These are phyloP conservation scores for Stachybotrys chlorohalonatus DNA, from an alignment of 2,329 filamentous ascomycete genomes.

Conservation along the genomic window DNA sequence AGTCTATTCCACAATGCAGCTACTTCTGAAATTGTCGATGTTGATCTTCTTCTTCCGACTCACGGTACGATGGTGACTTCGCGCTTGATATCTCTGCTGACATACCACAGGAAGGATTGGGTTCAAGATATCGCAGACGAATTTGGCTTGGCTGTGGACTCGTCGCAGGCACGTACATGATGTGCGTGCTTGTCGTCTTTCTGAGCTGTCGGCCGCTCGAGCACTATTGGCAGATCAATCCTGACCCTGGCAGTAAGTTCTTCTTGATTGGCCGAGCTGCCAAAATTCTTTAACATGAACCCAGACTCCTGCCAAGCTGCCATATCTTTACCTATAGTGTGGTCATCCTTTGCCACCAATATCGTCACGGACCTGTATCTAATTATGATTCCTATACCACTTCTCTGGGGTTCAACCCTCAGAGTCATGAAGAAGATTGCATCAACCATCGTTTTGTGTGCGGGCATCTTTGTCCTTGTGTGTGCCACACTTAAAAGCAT, in stretches of 20 bases:
- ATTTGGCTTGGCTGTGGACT: slow-evolving; percentile 39
- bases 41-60: slow-evolving; percentile 42
- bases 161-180: slow-evolving; percentile 36
- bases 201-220: slow-evolving; percentile 39
- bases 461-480: slow-evolving; percentile 23
- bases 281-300: slow-evolving; percentile 3
- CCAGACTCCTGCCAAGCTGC: slow-evolving; percentile 34
- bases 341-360: slow-evolving; percentile 24
- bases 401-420: slow-evolving; percentile 24
- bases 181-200: slow-evolving; percentile 36
- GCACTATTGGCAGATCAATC: slow-evolving; percentile 48
- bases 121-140: slow-evolving; percentile 3
- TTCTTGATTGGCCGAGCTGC: not conserved
- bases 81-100: too few species aligned
- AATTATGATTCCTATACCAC: slow-evolving; percentile 44
- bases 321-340: slow-evolving; percentile 37
- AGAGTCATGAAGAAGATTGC: slow-evolving; percentile 20
- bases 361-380: slow-evolving; percentile 45
- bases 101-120: not conserved
- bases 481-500: slow-evolving; percentile 21
- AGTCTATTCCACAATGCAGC: slow-evolving; percentile 38
- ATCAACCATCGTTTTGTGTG: slow-evolving; percentile 21
- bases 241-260: slow-evolving; percentile 42
- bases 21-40: slow-evolving; percentile 43
- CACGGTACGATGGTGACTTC: slow-evolving; percentile 17